Conservation (phyloP, 371 early-diverging fungal genomes). For the Actinomortierella wolfii region DNA sequence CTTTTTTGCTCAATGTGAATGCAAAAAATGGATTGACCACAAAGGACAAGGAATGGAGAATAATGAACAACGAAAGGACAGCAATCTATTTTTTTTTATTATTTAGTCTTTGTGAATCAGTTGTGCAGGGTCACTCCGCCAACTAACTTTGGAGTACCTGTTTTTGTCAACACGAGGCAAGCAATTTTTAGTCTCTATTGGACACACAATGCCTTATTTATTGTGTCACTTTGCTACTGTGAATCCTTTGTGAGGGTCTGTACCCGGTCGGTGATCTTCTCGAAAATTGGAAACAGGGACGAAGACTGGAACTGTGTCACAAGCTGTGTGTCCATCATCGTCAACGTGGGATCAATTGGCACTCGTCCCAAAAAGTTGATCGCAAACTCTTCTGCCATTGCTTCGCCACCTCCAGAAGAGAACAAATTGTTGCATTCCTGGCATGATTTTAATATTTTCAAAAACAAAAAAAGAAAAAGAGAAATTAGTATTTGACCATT, state of each 20-base stretch:
- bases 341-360: conserved; percentile 85
- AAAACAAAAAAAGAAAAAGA: conserved; percentile 17
- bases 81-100: no score
- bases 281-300: conserved; percentile 64
- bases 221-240: conserved; percentile 6
- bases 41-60: no score
- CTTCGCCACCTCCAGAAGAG: conserved; percentile 92
- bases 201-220: no score
- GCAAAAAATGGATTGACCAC: no score
- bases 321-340: conserved; percentile 70
- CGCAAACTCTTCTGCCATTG: conserved; percentile 80
- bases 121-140: no score
- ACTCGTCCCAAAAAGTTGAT: conserved; percentile 83
- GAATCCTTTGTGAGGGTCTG: conserved; percentile 14
- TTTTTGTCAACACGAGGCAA: no score
- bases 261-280: conserved; percentile 59
- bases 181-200: no score
- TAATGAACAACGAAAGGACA: no score
- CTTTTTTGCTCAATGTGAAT: no score
- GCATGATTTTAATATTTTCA: background rate
- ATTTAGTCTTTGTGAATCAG: no score
- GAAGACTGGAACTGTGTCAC: conserved; percentile 63
- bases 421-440: conserved; percentile 92
- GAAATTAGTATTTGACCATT: background rate
- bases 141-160: no score